Evolutionary conservation across 805 yeast genomes (phyloP), one percentile per base, ranked within the genome.

Genomic region (Saturnispora serradocipensis): DNA sequence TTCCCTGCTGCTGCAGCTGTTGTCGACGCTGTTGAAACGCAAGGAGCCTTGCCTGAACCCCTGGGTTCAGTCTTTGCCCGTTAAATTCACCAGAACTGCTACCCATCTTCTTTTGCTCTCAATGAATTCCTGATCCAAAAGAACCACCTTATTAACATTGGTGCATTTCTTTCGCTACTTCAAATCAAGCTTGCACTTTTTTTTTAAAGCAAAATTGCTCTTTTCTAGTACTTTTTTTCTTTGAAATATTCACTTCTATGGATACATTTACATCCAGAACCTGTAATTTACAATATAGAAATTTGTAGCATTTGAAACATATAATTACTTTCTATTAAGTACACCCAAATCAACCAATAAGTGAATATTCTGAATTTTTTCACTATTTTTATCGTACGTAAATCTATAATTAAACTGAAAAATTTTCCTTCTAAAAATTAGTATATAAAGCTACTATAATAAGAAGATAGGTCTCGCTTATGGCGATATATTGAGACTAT

Each of bases 1-100:
- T 45, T 5, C 52, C 46, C 27, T 53, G 56, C 43, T 52, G 56
- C 36, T 53, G 56, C 50, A 62, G 63, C 48, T 63, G 68, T 53
- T 80, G 82, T 58, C 97, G 77, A 61, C 84, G 81, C 56, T 87
- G 88, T 66, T 89, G 97, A 60, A 90, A 86, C 0, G 96, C 96
- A 65, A 86, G 70, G 36, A 90, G 75, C 56, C 93, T 74, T 1
- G 96, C 97, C 66, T 89, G 97, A 40, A 88, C 77, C 56, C 86
- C 91, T 10, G 93, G 83, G 59, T 77, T 81, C 48, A 84, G 71
- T 13, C 54, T 38, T 38, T 47, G 46, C 15, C 51, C 48, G 18
- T 46, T 47, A 25, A 54, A 48, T 6, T 51, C 53, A 5, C 54
- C 45, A 1, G 53, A 47, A 10, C 53, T 43, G n/a, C 55, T 43